Percentiles rank a stretch among this genome's conserved stretches.
phyloP scores from a whole-genome alignment of 192 early-diverging fungal species.

The Geosiphon pyriformis region DNA sequence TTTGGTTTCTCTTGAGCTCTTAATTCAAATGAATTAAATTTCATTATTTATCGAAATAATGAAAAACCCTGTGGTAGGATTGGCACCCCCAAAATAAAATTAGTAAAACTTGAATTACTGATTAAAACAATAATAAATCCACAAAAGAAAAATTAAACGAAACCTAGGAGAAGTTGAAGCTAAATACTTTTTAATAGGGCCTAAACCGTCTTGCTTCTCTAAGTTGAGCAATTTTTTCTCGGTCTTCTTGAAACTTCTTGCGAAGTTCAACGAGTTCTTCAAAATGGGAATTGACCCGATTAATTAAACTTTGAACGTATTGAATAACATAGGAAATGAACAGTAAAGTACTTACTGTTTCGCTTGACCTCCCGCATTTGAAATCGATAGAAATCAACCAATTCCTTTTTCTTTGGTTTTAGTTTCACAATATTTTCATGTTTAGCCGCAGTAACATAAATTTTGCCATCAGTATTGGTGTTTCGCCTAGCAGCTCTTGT shows the following conservation, averaged over 20 bases:
- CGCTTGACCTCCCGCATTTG: constrained; percentile 89
- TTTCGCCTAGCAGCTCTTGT: constrained; percentile 61
- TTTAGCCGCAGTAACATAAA: constrained; percentile 55
- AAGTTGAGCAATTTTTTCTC: constrained; percentile 71
- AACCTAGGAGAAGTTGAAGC: too few relatives aligned
- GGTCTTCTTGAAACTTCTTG: constrained; percentile 91
- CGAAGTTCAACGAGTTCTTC: constrained; percentile 83
- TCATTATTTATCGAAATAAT: too few relatives aligned
- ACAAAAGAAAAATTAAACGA: too few relatives aligned
- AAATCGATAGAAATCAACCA: constrained; percentile 93
- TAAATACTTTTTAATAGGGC: constrained; percentile 60
- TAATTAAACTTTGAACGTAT: too few relatives aligned
- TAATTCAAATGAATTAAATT: too few relatives aligned
- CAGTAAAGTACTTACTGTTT: constrained; percentile 56
- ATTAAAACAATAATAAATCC: too few relatives aligned
- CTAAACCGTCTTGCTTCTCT: constrained; percentile 78
- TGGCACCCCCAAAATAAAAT: too few relatives aligned
- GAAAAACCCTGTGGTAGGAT: neutral
- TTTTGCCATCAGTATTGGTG: constrained; percentile 64
- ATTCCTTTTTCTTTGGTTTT: constrained; percentile 75
- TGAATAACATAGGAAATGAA: too few relatives aligned
- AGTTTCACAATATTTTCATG: constrained; percentile 45
- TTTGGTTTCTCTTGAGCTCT: neutral
- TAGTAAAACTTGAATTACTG: too few relatives aligned
- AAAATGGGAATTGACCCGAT: too few relatives aligned